Evolutionary conservation across 2,329 filamentous ascomycete genomes (phyloP), one percentile per base, ranked within the genome.

Genomic region (Aspergillus tubingensis): DNA sequence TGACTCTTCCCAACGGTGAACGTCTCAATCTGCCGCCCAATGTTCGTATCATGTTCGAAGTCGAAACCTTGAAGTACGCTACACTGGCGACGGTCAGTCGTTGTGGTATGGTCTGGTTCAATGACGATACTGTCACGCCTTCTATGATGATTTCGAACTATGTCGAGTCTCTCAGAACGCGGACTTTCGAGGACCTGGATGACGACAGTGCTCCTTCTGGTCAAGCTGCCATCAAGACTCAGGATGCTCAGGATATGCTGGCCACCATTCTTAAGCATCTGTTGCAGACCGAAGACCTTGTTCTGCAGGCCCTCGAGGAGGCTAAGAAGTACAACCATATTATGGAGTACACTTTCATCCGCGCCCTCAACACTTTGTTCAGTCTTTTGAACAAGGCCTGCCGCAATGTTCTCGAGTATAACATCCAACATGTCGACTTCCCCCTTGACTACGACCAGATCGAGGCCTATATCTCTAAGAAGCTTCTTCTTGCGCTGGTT

Each of bases 101-200:
- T 80, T 99, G 95, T 76, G 95, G 95, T 84, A 99, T 99, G 95
- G 96, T 99, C 13, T 99, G 95, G 95, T 99, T 98, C 80, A 99
- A 92, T 74, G 94, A 97, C 70, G 96, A 99, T 72, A 98, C 93
- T 27, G 94, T 99, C 43, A 94, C 92, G 32, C 86, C 94, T 1
- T 86, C 85, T 66, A 96, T 99, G 90, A 91, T 98, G 87, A 89
- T 98, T 43, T 83, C 87, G 64, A 91, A 98, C 77, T 97, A 99
- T 71, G 85, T 99, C 55, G 87, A 95, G 62, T 88, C 89, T 50
- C 86, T 99, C 41, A 88, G 89, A 67, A 90, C 87, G 3, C 88
- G 91, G 59, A 87, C 91, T 0, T 97, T 99, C 70, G 95, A 99
- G 70, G 95, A 99, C 69, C 82, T 99, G 36, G 95, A 99, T 68